phyloP scores from a whole-genome alignment of 108 stramenopile genomes.

The Cylindrotheca closterium region DNA sequence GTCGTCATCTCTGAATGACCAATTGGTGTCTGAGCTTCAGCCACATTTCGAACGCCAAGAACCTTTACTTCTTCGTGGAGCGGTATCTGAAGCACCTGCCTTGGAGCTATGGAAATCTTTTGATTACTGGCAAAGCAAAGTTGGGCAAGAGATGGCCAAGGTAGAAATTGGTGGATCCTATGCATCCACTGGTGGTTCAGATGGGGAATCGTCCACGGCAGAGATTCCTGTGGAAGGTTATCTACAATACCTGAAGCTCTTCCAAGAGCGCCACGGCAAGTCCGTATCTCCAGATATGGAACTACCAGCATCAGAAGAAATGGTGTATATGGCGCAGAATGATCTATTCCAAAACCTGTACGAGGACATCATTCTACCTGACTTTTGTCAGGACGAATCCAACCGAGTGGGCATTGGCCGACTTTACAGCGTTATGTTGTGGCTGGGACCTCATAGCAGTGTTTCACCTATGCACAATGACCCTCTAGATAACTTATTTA shows the following conservation, averaged over 20 bases:
- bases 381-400: conserved; percentile 41
- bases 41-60: conserved; percentile 43
- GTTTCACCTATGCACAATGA: conserved; percentile 79
- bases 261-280: conserved; percentile 41
- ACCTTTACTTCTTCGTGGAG: conserved; percentile 45
- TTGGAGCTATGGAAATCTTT: conserved; percentile 50
- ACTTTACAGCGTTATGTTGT: conserved; percentile 68
- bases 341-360: conserved; percentile 47
- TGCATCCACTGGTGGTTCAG: conserved; percentile 17
- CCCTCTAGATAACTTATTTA: conserved; percentile 77
- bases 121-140: conserved; percentile 43
- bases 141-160: conserved; percentile 34
- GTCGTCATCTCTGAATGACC: no score
- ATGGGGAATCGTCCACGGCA: conserved; percentile 30
- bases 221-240: conserved; percentile 59
- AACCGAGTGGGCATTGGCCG: conserved; percentile 56
- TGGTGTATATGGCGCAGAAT: conserved; percentile 83
- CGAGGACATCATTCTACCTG: conserved; percentile 57
- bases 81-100: conserved; percentile 35
- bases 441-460: conserved; percentile 72
- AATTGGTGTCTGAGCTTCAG: conserved; percentile 34
- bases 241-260: conserved; percentile 59
- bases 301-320: conserved; percentile 34
- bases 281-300: conserved; percentile 8
- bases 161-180: conserved; percentile 73